Evolutionary conservation across 225 moss, liverwort and hornwort species (phyloP), one percentile per base, ranked within the genome.

Genomic region (Sphagnum tenellum): DNA sequence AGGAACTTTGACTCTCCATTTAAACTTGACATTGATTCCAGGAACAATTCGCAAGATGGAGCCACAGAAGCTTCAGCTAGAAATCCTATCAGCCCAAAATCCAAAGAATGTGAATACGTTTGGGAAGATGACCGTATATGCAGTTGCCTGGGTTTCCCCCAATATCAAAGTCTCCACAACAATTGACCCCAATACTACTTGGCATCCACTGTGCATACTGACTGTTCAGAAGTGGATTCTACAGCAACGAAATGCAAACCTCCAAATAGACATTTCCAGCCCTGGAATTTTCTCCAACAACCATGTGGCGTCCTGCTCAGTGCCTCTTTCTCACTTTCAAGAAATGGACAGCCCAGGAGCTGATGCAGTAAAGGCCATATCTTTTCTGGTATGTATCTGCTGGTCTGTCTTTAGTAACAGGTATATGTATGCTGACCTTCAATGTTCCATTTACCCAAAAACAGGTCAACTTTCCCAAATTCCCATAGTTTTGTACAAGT

Each of bases 251-350:
- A 79, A 75, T 47, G 67, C 64, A 8, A 66, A 59, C 8, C 75
- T 96, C 44, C 79, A 79, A 45, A 13, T 96, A 4, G 92, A 92
- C 54, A 71, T 96, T 3, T 85, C 89, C 82, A 72, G 69, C 76
- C 76, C 78, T 2, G 89, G 89, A 3, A 58, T 79, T 0, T 82
- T 90, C 46, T 75, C 83, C 44, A 78, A 67, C 66, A 86, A 70
- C 66, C 62, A 52, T 4, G 72, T 96, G 2, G 95, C 92, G 3
- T 75, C 84, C 5, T 81, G 72, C 50, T 73, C 57, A 3, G 72
- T 96, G 45, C 89, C 85, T 0, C 68, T 96, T 14, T 60, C 68
- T 45, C 75, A 74, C 56, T 65, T 82, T 14, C 69, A 78, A 63
- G 65, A 69, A 7, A 12, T 59, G 11, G 57, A 50, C 46, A 55